Base-by-base conservation (phyloP, 345 rosid genomes). In the Bruguiera parviflora region DNA sequence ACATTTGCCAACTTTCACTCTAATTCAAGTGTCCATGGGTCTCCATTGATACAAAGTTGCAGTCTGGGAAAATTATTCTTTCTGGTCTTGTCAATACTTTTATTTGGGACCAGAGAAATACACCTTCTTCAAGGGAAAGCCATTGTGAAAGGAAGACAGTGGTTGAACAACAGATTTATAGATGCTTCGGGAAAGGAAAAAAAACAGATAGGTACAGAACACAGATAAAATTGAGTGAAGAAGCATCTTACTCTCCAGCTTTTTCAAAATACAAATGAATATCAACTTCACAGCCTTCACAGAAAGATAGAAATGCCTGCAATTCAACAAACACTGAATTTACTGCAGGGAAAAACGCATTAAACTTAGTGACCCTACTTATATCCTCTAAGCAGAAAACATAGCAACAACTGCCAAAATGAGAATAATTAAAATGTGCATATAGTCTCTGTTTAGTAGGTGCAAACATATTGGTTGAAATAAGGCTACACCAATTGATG, bases 271-370 rank as follows among this genome's bases (percentile, higher is more conserved):
- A 88, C 46, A 90, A 73, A 71, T 89, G 92, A 71, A 92, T 88
- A 77, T 92, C 98, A 5, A 85, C 87, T 81, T 95, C 99, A 69
- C 94, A 90, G 56, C 96, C 91, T 71, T 92, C 98, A 9, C 96
- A 87, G 70, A 95, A 90, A 64, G 97, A 76, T 66, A 92, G 86
- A 79, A 95, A 91, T 52, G 99, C 99, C 96, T 95, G 85, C 58
- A 80, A 71, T 57, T 71, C 9, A 58, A 28, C 53, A 68, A 35
- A 56, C 21, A 13, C 55, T 7, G 22, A 22, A 19, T 21, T 21
- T 58, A 28, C 1, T 24, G 32, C 58, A 58, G 28, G 29, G 31
- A 32, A 55, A 47, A 6, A 25, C 19, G 33, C 31, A 32, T 16
- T 59, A 60, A 56, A 28, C 19, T 22, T 53, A 61, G 32, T 16